Conservation (phyloP, 257 asterid genomes). For the Henckelia pumila region DNA sequence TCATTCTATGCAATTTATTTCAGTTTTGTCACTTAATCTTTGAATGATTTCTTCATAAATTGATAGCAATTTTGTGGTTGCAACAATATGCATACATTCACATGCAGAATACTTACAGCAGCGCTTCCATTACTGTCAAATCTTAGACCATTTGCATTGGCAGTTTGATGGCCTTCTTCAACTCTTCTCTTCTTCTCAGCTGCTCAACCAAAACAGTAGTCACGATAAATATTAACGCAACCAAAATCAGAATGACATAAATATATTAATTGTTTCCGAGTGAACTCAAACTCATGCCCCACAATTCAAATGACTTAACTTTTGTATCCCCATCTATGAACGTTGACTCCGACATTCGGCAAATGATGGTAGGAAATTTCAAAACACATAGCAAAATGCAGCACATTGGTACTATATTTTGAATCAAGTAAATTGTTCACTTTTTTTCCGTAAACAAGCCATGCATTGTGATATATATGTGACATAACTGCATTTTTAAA, state of each 20-base stretch:
- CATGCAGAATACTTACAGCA: constrained; percentile 59
- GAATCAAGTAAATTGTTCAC: background rate
- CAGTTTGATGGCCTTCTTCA: constrained; percentile 65
- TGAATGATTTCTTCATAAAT: too few species aligned
- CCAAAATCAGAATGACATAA: background rate
- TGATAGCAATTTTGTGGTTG: too few species aligned
- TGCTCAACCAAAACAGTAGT: constrained; percentile 32
- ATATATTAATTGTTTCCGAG: constrained; percentile 1
- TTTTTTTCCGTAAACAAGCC: background rate
- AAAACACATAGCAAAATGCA: background rate
- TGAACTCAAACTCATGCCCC: constrained; percentile 6
- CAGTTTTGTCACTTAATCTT: too few species aligned
- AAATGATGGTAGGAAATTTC: background rate
- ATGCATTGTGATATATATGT: constrained; percentile 10
- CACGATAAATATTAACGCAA: constrained; percentile 15
- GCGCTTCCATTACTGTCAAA: constrained; percentile 78
- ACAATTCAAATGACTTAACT: background rate
- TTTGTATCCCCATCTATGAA: constrained; percentile 3
- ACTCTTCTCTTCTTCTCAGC: constrained; percentile 67
- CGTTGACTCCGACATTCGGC: background rate
- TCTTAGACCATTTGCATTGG: constrained; percentile 62
- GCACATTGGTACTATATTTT: background rate
- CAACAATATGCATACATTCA: constrained; percentile 18
- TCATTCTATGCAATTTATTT: too few species aligned
- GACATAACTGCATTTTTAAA: constrained; percentile 6